Evolutionary conservation across 2,329 filamentous ascomycete species (phyloP), one percentile per base, ranked within the genome.

Genomic region (Penicillium sp.): DNA sequence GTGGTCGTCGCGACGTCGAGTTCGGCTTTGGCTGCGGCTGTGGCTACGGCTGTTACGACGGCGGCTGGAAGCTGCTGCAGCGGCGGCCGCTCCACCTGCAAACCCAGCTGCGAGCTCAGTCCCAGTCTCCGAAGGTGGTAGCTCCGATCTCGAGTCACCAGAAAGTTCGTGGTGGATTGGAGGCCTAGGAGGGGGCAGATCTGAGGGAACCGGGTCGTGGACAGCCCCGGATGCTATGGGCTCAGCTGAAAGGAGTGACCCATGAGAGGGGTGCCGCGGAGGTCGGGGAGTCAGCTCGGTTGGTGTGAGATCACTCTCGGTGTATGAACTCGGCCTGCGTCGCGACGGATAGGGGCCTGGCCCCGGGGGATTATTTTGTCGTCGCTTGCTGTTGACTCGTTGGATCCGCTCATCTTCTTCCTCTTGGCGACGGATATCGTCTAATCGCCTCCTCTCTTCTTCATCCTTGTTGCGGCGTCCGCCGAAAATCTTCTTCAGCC

Each of bases 381-480:
- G 84, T n/a, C 82, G 80, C 31, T 82, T 82, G 35, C 83, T 84
- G 57, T 82, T 80, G 53, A 75, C 75, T 64, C 83, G 77, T 48
- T 79, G 77, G 27, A 84, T 64, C 24, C 78, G 76, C 65, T 85
- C 83, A 48, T 84, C 75, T 61, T 82, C 82, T 24, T 77, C 70
- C 57, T 82, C 80, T 59, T 79, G 80, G 58, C 74, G 77, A 52
- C 78, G 78, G 56, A 82, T 72, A 45, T 78, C 78, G 50, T 82
- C 83, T 5, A 90, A 83, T 22, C 85, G 83, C 52, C 85, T 82
- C 62, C 84, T 76, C 70, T 88, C 80, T 69, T 82, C 76, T 70
- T 80, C 72, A 63, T 84, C 79, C 69, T 80, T 70, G 64, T 79
- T 69, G 62, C 85, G 75, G 72, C 86, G 80, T 63, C 82, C 84